These are phyloP conservation scores for Metschnikowia shivogae DNA, from an alignment of 805 yeast species.

Conservation along the genomic window DNA sequence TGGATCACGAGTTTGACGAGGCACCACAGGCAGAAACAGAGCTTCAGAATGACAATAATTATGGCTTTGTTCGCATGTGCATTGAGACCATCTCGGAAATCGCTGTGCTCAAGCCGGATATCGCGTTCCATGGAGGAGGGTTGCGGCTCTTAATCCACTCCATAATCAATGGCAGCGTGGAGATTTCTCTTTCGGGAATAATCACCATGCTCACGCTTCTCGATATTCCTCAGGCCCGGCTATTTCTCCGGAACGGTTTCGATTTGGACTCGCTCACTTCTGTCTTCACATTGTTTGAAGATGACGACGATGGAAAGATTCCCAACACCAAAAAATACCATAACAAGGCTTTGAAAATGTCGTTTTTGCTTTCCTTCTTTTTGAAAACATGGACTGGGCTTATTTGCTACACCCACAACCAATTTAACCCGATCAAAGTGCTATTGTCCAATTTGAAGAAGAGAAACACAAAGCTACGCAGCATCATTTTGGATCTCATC, in stretches of 20 bases:
- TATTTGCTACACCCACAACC: constrained; percentile 54
- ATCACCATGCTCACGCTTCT: constrained; percentile 51
- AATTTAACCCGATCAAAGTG: constrained; percentile 52
- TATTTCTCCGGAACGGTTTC: constrained; percentile 52
- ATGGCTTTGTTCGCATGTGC: constrained; percentile 28
- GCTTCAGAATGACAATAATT: constrained; percentile 1
- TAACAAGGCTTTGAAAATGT: constrained; percentile 51
- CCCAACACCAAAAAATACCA: constrained; percentile 11
- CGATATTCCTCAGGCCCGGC: constrained; percentile 53
- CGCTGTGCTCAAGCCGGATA: constrained; percentile 35
- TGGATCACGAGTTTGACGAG: constrained; percentile 38
- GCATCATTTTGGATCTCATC: constrained; percentile 65
- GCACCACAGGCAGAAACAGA: constrained; percentile 2
- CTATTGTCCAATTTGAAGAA: constrained; percentile 59
- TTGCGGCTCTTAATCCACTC: constrained; percentile 42
- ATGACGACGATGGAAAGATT: constrained; percentile 12
- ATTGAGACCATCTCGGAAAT: constrained; percentile 39
- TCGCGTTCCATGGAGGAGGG: constrained; percentile 51
- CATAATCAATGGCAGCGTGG: constrained; percentile 25
- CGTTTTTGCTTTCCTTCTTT: constrained; percentile 55
- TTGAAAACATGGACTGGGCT: constrained; percentile 77
- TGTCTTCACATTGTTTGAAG: constrained; percentile 63
- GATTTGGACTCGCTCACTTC: constrained; percentile 63
- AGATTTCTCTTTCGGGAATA: constrained; percentile 23
- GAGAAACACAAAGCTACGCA: constrained; percentile 54